A percentile compares a stretch with the other conserved stretches of the same genome.
Conservation (phyloP, 257 asterid genomes). For the Nicotiana noctiflora region DNA sequence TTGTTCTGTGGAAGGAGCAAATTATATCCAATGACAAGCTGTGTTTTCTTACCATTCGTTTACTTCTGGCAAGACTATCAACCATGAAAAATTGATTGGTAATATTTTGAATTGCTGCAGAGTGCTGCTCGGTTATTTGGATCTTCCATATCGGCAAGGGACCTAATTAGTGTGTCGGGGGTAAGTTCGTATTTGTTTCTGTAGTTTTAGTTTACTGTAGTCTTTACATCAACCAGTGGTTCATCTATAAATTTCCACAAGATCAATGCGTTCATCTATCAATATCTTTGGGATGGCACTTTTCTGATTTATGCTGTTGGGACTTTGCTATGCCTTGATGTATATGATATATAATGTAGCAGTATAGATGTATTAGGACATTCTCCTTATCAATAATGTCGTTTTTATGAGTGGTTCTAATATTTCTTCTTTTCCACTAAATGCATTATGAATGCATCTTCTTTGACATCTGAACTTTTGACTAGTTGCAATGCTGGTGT, state of each 20-base stretch:
- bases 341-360: background rate
- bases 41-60: background rate
- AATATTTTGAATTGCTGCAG: slow-evolving; percentile 37
- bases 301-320: background rate
- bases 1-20: background rate
- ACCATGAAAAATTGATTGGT: background rate
- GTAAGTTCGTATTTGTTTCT: slow-evolving; percentile 39
- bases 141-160: slow-evolving; percentile 72
- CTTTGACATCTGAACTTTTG: background rate
- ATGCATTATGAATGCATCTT: background rate
- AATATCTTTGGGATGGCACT: background rate
- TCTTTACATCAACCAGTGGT: background rate
- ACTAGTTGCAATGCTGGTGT: background rate
- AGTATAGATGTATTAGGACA: background rate
- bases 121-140: slow-evolving; percentile 98
- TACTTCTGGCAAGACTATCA: background rate
- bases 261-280: background rate
- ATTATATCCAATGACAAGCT: background rate
- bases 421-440: background rate
- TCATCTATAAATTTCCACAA: background rate
- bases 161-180: slow-evolving; percentile 82
- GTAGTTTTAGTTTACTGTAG: background rate
- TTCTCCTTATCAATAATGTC: background rate
- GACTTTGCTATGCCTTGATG: background rate
- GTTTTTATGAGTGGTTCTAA: background rate